Conservation (phyloP, 768 basidiomycete species). For the Pleurotus cornucopiae region DNA sequence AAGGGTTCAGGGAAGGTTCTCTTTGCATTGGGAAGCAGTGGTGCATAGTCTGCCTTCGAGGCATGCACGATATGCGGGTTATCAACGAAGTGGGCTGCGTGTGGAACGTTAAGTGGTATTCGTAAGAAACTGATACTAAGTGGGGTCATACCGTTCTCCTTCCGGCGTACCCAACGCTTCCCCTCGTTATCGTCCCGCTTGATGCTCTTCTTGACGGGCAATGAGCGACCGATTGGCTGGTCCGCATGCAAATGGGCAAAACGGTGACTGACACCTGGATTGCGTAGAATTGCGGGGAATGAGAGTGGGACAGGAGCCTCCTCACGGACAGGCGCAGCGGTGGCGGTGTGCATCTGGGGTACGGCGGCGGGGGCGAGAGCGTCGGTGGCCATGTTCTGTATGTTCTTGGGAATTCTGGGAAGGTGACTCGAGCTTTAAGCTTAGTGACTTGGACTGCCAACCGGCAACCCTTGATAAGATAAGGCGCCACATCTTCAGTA, state of each 20-base stretch:
- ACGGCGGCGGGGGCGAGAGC: no score
- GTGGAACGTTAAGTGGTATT: background rate
- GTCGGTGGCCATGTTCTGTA: no score
- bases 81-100: conserved; percentile 61
- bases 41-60: conserved; percentile 47
- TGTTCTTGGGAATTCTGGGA: no score
- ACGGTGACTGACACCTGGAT: conserved; percentile 46
- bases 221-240: conserved; percentile 10
- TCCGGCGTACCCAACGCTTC: conserved; percentile 72
- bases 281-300: conserved; percentile 67
- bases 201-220: conserved; percentile 33
- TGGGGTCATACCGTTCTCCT: conserved; percentile 62
- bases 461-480: no score
- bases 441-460: no score
- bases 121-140: background rate
- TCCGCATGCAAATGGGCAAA: conserved; percentile 46
- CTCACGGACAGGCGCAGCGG: background rate
- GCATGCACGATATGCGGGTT: conserved; percentile 74
- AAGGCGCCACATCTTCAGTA: no score
- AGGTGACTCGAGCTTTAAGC: no score
- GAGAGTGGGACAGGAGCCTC: conserved; percentile 49
- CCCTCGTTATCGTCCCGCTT: conserved; percentile 63
- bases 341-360: background rate
- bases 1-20: conserved; percentile 77
- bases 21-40: conserved; percentile 36